phyloP scores from a whole-genome alignment of 2,329 filamentous ascomycete genomes.

The Arthrobotrys sphaeroides region DNA sequence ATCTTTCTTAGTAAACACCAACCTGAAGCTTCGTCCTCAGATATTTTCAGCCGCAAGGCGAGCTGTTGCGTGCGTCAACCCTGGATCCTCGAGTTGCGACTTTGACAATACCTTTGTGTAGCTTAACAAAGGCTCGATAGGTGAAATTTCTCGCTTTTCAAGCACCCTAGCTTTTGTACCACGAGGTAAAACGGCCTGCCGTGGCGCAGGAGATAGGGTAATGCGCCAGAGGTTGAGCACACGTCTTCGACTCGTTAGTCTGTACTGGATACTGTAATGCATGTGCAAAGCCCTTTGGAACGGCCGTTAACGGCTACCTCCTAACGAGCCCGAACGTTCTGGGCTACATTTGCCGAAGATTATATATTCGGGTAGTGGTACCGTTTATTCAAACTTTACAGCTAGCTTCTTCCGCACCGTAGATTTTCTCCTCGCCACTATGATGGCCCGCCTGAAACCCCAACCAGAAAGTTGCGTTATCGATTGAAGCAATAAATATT shows the following conservation, averaged over 20 bases:
- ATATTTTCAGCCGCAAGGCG: conserved; percentile 34
- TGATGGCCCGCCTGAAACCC: conserved; percentile 6
- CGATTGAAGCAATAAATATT: neutral
- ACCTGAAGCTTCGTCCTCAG: neutral
- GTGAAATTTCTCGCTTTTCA: neutral
- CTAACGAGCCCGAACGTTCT: neutral
- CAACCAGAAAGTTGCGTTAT: neutral
- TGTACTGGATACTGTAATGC: no score
- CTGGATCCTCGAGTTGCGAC: neutral
- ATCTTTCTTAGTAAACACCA: neutral
- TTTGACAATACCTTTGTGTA: conserved; percentile 5
- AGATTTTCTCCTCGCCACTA: neutral
- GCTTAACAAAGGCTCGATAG: conserved; percentile 8
- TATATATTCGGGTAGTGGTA: neutral
- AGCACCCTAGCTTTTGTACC: neutral
- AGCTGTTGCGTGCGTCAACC: neutral
- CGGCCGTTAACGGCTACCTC: neutral
- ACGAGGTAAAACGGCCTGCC: neutral
- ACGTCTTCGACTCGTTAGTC: no score
- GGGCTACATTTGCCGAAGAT: neutral
- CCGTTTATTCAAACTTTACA: neutral
- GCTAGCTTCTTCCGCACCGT: neutral
- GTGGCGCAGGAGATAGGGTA: neutral
- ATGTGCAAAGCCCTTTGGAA: neutral
- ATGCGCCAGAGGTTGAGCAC: neutral